Evolutionary conservation across 768 basidiomycete genomes (phyloP), one percentile per base, ranked within the genome.

Genomic region (Myochromella boudieri): DNA sequence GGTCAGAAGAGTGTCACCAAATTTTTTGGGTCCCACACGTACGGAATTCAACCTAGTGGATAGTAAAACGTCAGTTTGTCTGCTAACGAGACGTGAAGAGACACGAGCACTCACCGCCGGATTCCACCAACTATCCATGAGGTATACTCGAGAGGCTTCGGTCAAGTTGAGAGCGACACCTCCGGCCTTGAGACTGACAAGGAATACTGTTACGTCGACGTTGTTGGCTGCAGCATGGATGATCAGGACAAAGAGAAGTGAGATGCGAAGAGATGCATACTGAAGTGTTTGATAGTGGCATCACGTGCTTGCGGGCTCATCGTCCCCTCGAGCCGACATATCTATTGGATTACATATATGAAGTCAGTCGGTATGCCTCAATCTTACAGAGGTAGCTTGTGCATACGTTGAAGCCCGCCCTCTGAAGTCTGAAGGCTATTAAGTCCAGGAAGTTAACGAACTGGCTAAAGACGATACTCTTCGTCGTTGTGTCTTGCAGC

Each of bases 111-210:
- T 46, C 68, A 87, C 90, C n/a, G 93, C 93, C 6, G 95, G 95
- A 62, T 98, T 98, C 95, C 95, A 95, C 92, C 92, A 95, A 54
- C 87, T 90, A 62, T 95, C 95, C 93, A 97, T 95, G 59, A 97
- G 78, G 66, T 92, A 95, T 15, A 97, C 93, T 21, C 91, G 87
- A 26, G 90, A 92, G 0, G 94, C 94, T 63, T 91, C 91, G 0
- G 91, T 92, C 55, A 94, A 64, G 62, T 94, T 94, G 40, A 95
- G 74, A 3, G 91, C 91, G 3, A 93, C 93, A 63, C 95, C 95
- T 39, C 95, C 95, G 1, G 95, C 95, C 66, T 97, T 98, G 61
- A 99, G 72, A 52, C 87, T 90, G 58, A 99, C 92, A 20, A 99
- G 79, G 72, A 99, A 98, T n/a, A 99, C 91, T 2, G 94, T 97